Conservation (phyloP, 148 eudicot species). For the Pharnaceum exiguum region DNA sequence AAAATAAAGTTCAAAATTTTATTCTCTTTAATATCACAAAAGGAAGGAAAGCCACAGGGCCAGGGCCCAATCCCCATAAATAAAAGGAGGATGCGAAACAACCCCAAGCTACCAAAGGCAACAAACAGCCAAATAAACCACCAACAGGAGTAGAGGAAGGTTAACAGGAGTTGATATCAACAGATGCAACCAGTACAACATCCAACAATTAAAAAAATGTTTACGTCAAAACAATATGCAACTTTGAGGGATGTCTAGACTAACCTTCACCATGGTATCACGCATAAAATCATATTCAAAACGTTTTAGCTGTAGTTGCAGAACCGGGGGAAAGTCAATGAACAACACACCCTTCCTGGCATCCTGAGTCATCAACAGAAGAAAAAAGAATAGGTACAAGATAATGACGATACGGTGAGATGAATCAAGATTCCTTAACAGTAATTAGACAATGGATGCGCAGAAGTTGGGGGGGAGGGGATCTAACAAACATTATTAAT, state of each 20-base stretch:
- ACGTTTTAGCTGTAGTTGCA: constrained; percentile 75
- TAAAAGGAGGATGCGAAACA: too few species aligned
- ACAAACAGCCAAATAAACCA: too few species aligned
- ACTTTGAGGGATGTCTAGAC: constrained; percentile 3
- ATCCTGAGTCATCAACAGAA: constrained; percentile 51
- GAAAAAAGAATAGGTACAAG: neutral
- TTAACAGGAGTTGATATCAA: too few species aligned
- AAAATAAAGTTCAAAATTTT: too few species aligned
- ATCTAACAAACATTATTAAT: neutral
- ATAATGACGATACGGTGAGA: too few species aligned
- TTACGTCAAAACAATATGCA: neutral
- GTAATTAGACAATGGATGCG: neutral
- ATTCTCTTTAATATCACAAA: too few species aligned
- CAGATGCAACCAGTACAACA: neutral
- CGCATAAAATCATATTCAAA: constrained; percentile 93
- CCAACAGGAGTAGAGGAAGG: too few species aligned
- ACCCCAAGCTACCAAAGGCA: too few species aligned
- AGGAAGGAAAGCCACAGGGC: too few species aligned
- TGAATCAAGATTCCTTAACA: neutral
- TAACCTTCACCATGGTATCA: constrained; percentile 90
- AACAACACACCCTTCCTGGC: constrained; percentile 85
- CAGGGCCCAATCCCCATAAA: too few species aligned
- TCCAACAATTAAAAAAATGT: neutral
- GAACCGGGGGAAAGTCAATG: constrained; percentile 80
- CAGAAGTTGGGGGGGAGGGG: neutral